A percentile compares a stretch with the other conserved stretches of the same genome.
Conservation (phyloP, 768 basidiomycete species). For the Holtermannia corniformis region DNA sequence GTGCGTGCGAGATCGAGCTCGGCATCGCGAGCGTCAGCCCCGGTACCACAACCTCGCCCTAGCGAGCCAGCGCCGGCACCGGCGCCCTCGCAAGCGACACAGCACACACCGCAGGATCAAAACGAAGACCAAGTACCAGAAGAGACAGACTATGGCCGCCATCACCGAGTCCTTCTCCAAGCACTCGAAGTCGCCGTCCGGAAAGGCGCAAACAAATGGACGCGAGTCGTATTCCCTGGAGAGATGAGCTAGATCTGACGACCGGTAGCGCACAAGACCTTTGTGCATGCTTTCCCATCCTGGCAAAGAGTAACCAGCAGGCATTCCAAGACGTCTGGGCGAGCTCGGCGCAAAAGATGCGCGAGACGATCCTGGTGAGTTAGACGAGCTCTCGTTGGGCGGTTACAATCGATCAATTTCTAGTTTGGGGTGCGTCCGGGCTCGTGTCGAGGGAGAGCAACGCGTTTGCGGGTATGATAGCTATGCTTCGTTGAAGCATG, state of each 20-base stretch:
- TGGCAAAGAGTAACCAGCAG: conserved; percentile 10
- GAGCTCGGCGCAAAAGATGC: conserved; percentile 15
- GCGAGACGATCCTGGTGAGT: conserved; percentile 29
- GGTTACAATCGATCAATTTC: no score
- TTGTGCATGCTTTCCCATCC: conserved; percentile 18
- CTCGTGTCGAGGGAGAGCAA: no score
- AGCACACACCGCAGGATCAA: no score
- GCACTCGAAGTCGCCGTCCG: conserved; percentile 31
- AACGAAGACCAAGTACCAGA: no score
- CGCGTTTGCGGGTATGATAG: no score
- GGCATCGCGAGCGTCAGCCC: no score
- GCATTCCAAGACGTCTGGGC: conserved; percentile 21
- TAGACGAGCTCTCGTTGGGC: no score
- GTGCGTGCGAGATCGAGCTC: background rate
- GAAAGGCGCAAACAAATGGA: conserved; percentile 36
- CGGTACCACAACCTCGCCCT: no score
- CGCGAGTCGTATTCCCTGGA: conserved; percentile 20
- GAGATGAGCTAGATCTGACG: conserved; percentile 1
- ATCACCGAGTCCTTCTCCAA: conserved; percentile 25
- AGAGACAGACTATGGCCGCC: conserved; percentile 22
- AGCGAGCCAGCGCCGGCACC: background rate
- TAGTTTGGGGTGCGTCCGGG: no score
- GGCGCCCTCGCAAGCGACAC: background rate
- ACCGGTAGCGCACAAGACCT: conserved; percentile 20
- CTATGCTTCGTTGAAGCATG: no score